Base-by-base conservation (phyloP, 2,329 filamentous ascomycete species). In the Ascochyta pisi region DNA sequence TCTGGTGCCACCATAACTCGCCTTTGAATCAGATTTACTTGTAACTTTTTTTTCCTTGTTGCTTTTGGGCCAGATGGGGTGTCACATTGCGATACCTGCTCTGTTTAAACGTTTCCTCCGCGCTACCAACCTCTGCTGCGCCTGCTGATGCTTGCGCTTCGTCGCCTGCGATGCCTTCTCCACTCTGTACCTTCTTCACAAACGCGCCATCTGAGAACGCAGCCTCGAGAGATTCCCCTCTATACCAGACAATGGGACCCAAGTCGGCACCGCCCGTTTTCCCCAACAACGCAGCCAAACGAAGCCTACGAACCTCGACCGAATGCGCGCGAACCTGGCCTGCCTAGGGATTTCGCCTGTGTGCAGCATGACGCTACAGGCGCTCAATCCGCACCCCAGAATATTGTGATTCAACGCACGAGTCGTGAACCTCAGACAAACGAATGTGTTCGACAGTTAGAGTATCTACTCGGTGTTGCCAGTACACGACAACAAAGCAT, bases 241-340 rank as follows among this genome's bases (percentile, higher is more conserved):
- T 69, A 68, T 19, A 10, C 62, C 23, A 63, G 58, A 42, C 35
- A 40, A 62, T 74, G 70, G 70, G 54, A 73, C 47, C 71, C 71
- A 9, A 65, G 67, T 6, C 46, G 46, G n/a, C 58, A 68, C 38
- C 47, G n/a, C 5, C 13, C 59, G 23, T 10, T 37, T 15, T 40
- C 12, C 1, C n/a, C 46, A n/a, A 39, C 50, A 24, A 33, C 51
- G 24, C 24, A 27, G 27, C 13, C 48, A 33, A 50, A 16, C 44
- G 40, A 60, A 27, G 7, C 31, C 13, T 46, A n/a, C 4, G 23
- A 38, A 15, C 15, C 43, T 6, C 3, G 29, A 19, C 43, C 42
- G 23, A 29, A 49, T 44, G 50, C 40, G 15, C 9, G 38, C 31
- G 31, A 52, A 26, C 22, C 58, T 23, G 31, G 31, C 45, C 12